phyloP scores from a whole-genome alignment of 2,329 filamentous ascomycete species.

The Furcasterigmium sp. region DNA sequence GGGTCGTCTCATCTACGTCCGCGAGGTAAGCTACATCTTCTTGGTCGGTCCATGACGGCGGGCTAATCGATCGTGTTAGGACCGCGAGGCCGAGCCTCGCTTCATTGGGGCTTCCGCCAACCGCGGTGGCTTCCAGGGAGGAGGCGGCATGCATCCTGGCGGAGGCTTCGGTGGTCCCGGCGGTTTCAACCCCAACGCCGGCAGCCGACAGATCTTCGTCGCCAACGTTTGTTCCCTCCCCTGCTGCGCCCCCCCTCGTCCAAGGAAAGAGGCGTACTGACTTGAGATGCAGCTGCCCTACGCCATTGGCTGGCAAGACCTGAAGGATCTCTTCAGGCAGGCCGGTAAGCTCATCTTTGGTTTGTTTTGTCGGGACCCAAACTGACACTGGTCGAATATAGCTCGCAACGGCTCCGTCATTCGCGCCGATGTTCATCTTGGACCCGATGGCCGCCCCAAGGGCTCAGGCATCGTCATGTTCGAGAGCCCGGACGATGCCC shows the following conservation, averaged over 20 bases:
- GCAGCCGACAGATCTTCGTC: slow-evolving; percentile 89
- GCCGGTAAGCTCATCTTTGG: slow-evolving; percentile 64
- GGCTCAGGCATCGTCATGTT: slow-evolving; percentile 97
- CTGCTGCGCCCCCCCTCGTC: slow-evolving; percentile 10
- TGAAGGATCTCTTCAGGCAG: slow-evolving; percentile 98
- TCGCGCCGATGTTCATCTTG: slow-evolving; percentile 90
- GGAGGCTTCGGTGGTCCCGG: slow-evolving; percentile 47
- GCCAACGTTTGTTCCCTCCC: slow-evolving; percentile 79
- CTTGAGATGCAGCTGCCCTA: slow-evolving; percentile 70
- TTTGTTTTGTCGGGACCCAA: neutral
- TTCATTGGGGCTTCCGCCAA: slow-evolving; percentile 72
- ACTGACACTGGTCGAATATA: slow-evolving; percentile 15
- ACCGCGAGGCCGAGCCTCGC: slow-evolving; percentile 95
- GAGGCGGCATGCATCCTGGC: slow-evolving; percentile 54
- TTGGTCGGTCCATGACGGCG: neutral
- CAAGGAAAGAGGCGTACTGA: slow-evolving; percentile 2
- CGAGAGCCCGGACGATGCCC: slow-evolving; percentile 89
- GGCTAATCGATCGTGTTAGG: slow-evolving; percentile 45
- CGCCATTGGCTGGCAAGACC: slow-evolving; percentile 96
- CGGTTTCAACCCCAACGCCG: slow-evolving; percentile 44
- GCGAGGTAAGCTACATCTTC: slow-evolving; percentile 65
- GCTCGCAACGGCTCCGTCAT: slow-evolving; percentile 71
- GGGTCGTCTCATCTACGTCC: slow-evolving; percentile 96
- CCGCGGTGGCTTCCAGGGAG: slow-evolving; percentile 57
- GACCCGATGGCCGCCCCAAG: slow-evolving; percentile 89